phyloP scores from a whole-genome alignment of 139 green algal genomes.

The Tetradesmus obliquus region DNA sequence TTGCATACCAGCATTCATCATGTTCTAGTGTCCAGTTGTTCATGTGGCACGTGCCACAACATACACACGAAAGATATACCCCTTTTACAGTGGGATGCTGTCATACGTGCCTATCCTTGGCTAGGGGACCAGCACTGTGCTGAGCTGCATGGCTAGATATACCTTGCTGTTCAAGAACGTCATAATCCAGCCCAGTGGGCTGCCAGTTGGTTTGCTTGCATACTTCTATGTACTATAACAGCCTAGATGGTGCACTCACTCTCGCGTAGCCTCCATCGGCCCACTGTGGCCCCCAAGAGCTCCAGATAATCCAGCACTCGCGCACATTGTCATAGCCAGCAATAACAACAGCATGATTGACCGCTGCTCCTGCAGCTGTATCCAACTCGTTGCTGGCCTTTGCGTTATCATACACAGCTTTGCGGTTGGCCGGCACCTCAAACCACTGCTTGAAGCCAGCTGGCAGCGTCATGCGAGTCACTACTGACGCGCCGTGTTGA shows the following conservation, averaged over 20 bases:
- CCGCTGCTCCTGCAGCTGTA: background rate
- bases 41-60: too few species aligned
- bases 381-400: background rate
- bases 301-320: background rate
- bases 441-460: constrained; percentile 24
- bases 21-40: too few species aligned
- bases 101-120: too few species aligned
- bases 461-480: constrained; percentile 12
- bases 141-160: too few species aligned
- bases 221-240: background rate
- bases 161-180: too few species aligned
- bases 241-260: background rate
- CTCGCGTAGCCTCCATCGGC: background rate
- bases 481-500: background rate
- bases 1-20: too few species aligned
- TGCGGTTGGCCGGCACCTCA: background rate
- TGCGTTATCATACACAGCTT: background rate
- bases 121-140: too few species aligned
- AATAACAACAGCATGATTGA: constrained; percentile 2
- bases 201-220: too few species aligned
- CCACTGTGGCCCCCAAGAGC: background rate
- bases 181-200: too few species aligned
- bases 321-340: background rate
- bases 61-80: too few species aligned
- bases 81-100: too few species aligned